Percentiles rank a stretch among this genome's conserved stretches.
phyloP scores from a whole-genome alignment of 768 basidiomycete genomes.

The Lentinus tigrinus region DNA sequence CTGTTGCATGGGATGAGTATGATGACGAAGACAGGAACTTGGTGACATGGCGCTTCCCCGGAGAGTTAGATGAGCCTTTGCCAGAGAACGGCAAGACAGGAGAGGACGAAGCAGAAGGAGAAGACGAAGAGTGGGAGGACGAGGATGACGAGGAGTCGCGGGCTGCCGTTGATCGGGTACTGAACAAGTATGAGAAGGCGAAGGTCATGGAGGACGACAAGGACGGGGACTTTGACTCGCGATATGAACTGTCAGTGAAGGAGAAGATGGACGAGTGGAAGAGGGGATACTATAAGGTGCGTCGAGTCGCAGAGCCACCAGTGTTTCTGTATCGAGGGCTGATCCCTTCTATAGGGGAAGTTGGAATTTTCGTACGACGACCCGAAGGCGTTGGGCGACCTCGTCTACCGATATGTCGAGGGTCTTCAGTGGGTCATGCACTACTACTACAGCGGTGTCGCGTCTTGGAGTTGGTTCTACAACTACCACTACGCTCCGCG shows the following conservation, averaged over 20 bases:
- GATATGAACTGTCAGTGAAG: conserved; percentile 67
- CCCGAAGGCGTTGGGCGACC: conserved; percentile 61
- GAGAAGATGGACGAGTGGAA: conserved; percentile 96
- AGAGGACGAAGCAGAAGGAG: conserved; percentile 45
- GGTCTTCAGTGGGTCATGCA: conserved; percentile 99
- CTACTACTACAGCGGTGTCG: conserved; percentile 96
- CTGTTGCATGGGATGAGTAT: conserved; percentile 90
- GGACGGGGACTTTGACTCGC: conserved; percentile 73
- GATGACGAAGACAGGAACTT: conserved; percentile 80
- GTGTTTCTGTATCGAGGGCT: neutral
- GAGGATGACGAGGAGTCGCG: conserved; percentile 71
- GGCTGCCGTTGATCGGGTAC: conserved; percentile 75
- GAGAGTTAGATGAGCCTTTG: conserved; percentile 34
- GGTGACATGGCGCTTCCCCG: conserved; percentile 65
- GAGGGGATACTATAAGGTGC: conserved; percentile 81
- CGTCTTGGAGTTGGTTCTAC: conserved; percentile 99
- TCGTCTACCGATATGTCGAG: conserved; percentile 83
- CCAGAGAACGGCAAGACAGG: conserved; percentile 36
- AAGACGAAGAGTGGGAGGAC: conserved; percentile 48
- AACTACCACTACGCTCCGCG: conserved; percentile 97
- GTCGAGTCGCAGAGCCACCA: conserved; percentile 23
- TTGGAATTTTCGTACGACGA: conserved; percentile 77
- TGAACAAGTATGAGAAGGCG: conserved; percentile 87
- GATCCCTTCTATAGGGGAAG: conserved; percentile 62
- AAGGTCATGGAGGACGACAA: conserved; percentile 71